phyloP scores from a whole-genome alignment of 2,329 filamentous ascomycete species.

The Graphilbum ipis-grandicollis region DNA sequence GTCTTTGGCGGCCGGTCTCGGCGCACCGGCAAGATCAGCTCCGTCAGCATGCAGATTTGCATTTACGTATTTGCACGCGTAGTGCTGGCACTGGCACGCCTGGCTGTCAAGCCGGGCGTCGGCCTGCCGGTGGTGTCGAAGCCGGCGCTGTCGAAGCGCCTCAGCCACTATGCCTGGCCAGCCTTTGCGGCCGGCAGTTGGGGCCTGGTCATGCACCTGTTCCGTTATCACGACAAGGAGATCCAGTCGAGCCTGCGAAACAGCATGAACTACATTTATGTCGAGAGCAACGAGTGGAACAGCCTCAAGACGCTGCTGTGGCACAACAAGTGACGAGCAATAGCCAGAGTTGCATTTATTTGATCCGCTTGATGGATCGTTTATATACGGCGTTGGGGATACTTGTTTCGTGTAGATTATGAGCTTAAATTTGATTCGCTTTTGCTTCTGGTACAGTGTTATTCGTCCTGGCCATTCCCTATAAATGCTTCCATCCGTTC shows the following conservation, averaged over 20 bases:
- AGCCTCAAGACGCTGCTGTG: constrained; percentile 67
- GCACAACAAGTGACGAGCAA: constrained; percentile 54
- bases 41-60: constrained; percentile 90
- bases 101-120: constrained; percentile 52
- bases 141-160: constrained; percentile 26
- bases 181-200: constrained; percentile 82
- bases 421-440: too few species aligned
- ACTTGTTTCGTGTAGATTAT: too few species aligned
- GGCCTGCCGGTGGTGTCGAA: constrained; percentile 32
- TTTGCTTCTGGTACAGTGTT: too few species aligned
- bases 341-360: too few species aligned
- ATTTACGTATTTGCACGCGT: constrained; percentile 96
- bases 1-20: constrained; percentile 60
- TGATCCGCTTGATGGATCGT: too few species aligned
- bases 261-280: constrained; percentile 96
- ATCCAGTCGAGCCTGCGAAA: constrained; percentile 80
- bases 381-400: too few species aligned
- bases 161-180: constrained; percentile 69
- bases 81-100: constrained; percentile 63
- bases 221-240: constrained; percentile 78
- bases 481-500: constrained; percentile 42
- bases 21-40: constrained; percentile 52
- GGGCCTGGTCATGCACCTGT: constrained; percentile 91
- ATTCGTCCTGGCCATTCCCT: background rate
- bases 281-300: constrained; percentile 80